phyloP scores from a whole-genome alignment of 495 filamentous ascomycete species.

The Aspergillus haitiensis region DNA sequence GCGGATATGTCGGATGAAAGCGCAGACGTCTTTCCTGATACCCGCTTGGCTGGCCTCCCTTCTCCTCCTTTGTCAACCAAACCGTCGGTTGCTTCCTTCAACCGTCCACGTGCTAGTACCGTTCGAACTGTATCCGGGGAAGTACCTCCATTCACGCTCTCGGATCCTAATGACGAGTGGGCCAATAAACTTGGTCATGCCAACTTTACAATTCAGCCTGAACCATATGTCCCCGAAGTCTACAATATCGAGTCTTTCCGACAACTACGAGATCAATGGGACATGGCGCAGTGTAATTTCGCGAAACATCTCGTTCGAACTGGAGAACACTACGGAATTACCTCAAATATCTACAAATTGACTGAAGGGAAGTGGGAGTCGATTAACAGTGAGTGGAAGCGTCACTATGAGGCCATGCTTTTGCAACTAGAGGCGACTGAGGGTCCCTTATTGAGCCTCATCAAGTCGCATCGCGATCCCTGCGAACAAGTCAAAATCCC shows the following conservation, averaged over 20 bases:
- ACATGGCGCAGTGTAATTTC: slow-evolving; percentile 75
- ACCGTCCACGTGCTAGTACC: slow-evolving; percentile 47
- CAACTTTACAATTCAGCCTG: slow-evolving; percentile 85
- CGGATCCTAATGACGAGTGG: slow-evolving; percentile 75
- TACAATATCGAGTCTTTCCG: slow-evolving; percentile 62
- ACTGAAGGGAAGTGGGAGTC: slow-evolving; percentile 84
- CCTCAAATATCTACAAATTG: slow-evolving; percentile 77
- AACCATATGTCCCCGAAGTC: slow-evolving; percentile 68
- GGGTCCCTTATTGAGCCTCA: slow-evolving; percentile 38
- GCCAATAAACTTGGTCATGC: slow-evolving; percentile 81
- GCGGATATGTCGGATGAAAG: slow-evolving; percentile 46
- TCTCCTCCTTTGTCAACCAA: slow-evolving; percentile 79
- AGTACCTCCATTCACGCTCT: slow-evolving; percentile 55
- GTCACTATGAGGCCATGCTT: slow-evolving; percentile 60
- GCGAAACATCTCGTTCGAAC: slow-evolving; percentile 81
- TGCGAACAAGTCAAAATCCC: slow-evolving; percentile 58
- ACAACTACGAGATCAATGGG: slow-evolving; percentile 74
- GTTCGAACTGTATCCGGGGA: slow-evolving; percentile 58
- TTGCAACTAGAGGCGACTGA: slow-evolving; percentile 41
- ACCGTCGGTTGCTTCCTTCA: slow-evolving; percentile 76
- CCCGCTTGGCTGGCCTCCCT: slow-evolving; percentile 52
- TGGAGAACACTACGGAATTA: slow-evolving; percentile 81
- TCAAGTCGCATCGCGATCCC: slow-evolving; percentile 46
- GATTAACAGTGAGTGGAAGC: slow-evolving; percentile 70
- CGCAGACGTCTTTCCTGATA: slow-evolving; percentile 42